Evolutionary conservation across 2,329 filamentous ascomycete species (phyloP).

Genomic region (Tolypocladium ovalisporum): DNA sequence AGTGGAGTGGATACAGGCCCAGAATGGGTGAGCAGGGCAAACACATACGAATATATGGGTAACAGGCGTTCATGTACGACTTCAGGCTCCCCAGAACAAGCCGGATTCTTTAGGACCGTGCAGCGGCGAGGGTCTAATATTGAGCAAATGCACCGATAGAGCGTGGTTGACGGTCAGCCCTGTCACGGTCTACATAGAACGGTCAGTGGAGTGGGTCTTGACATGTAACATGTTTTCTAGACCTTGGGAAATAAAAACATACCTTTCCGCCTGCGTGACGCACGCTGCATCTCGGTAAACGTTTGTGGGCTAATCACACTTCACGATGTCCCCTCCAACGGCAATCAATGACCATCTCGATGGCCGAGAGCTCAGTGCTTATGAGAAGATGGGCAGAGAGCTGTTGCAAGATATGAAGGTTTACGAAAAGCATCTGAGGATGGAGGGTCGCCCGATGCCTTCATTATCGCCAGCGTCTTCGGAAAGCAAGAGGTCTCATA

Average conservation of each 20-base stretch:
- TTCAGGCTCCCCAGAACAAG: no score
- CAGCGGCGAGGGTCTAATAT: no score
- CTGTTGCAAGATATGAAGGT: not conserved
- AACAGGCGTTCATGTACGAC: no score
- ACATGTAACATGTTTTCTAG: no score
- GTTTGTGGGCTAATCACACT: not conserved
- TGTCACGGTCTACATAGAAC: no score
- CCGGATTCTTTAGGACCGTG: no score
- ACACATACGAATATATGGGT: no score
- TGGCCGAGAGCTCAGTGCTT: not conserved
- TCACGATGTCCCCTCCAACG: not conserved
- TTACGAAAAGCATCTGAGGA: not conserved
- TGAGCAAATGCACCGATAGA: no score
- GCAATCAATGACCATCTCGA: not conserved
- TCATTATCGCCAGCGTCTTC: not conserved
- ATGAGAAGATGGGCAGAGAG: not conserved
- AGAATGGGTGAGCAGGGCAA: no score
- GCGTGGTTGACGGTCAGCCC: no score
- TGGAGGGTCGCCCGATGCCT: not conserved
- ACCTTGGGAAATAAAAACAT: not conserved
- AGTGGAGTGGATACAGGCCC: no score
- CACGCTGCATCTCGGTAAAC: not conserved
- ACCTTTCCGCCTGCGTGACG: not conserved
- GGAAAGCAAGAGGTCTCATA: not conserved
- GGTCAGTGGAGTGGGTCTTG: no score